Conservation (phyloP, 192 early-diverging fungal species). For the Coemansia sp. region DNA sequence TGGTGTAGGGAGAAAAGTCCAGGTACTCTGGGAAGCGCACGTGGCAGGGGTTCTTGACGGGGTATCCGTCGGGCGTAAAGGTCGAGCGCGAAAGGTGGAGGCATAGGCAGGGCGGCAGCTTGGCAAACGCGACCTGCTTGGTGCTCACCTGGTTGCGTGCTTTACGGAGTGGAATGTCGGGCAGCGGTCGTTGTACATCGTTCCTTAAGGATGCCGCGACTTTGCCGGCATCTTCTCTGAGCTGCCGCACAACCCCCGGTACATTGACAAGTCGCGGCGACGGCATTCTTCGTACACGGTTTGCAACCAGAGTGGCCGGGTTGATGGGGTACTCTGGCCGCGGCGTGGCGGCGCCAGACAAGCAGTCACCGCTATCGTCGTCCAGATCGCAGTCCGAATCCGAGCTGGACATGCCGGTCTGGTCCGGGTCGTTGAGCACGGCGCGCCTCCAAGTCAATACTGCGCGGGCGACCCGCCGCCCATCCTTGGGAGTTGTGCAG, state of each 20-base stretch:
- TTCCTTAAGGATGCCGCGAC: constrained; percentile 40
- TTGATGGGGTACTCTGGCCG: constrained; percentile 26
- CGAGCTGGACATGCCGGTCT: neutral
- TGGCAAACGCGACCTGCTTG: constrained; percentile 78
- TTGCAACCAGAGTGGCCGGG: constrained; percentile 25
- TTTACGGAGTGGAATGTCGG: constrained; percentile 35
- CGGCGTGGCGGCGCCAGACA: neutral
- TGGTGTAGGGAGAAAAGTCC: constrained; percentile 66
- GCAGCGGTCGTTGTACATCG: constrained; percentile 44
- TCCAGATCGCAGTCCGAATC: constrained; percentile 23
- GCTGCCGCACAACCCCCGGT: constrained; percentile 22
- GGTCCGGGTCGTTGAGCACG: constrained; percentile 14
- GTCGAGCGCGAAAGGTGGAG: constrained; percentile 82
- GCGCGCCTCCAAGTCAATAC: constrained; percentile 25
- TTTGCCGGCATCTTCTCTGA: constrained; percentile 19
- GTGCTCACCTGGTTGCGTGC: constrained; percentile 50
- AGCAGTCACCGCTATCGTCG: neutral
- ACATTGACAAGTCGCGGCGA: constrained; percentile 34
- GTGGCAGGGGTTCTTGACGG: constrained; percentile 76
- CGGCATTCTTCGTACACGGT: constrained; percentile 16
- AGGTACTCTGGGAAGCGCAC: constrained; percentile 75
- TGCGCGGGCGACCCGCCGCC: constrained; percentile 19
- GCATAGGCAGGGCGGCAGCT: constrained; percentile 68
- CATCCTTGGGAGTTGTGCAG: neutral
- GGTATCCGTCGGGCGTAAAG: constrained; percentile 62